These are phyloP conservation scores for Prunus padus DNA, from an alignment of 306 rosid species.

Conservation along the genomic window DNA sequence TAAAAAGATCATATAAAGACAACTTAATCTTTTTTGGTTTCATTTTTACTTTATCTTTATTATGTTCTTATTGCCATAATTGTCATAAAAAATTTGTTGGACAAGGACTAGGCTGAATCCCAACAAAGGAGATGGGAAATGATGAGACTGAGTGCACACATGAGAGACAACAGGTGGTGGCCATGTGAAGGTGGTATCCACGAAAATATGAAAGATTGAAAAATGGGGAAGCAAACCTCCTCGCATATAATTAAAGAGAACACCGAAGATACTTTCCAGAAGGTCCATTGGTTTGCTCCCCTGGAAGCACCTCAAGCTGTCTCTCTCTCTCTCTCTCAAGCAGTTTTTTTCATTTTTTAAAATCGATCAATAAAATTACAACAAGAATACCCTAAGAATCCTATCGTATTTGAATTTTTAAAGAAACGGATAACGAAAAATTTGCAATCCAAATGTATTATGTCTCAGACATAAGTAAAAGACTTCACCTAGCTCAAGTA, in stretches of 20 bases:
- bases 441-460: no score
- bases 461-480: no score
- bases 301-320: no score
- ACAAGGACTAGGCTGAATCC: slow-evolving; percentile 26
- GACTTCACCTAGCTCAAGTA: no score
- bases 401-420: no score
- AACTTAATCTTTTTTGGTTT: slow-evolving; percentile 8
- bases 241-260: slow-evolving; percentile 5
- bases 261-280: no score
- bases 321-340: no score
- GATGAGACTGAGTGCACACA: slow-evolving; percentile 36
- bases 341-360: background rate
- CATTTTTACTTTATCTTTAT: slow-evolving; percentile 12
- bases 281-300: no score
- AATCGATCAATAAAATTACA: background rate
- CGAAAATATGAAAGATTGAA: background rate
- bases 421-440: no score
- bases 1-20: slow-evolving; percentile 18
- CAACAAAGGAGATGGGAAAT: slow-evolving; percentile 17
- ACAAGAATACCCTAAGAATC: no score
- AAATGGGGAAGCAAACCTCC: background rate
- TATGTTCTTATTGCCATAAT: no score
- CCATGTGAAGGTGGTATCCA: slow-evolving; percentile 51
- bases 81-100: slow-evolving; percentile 15
- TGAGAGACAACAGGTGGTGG: slow-evolving; percentile 57